These are phyloP conservation scores for Verbena officinalis DNA, from an alignment of 257 asterid genomes.

Conservation along the genomic window DNA sequence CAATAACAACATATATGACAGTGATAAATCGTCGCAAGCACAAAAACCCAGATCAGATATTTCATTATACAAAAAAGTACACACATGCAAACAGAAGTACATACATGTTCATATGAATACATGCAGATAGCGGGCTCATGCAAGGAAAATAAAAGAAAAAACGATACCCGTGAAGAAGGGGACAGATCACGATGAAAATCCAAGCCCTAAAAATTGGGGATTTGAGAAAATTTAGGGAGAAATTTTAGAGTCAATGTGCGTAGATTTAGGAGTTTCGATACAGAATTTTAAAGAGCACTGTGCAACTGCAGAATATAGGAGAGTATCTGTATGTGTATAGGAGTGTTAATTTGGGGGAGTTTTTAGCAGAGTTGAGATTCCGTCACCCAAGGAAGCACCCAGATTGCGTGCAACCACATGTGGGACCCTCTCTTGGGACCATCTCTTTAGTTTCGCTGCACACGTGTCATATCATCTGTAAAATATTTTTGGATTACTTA, in stretches of 20 bases:
- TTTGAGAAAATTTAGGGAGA: neutral
- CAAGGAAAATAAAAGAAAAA: conserved; percentile 7
- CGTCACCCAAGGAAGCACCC: conserved; percentile 22
- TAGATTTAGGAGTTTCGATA: neutral
- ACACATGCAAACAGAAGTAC: conserved; percentile 27
- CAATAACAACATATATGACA: neutral
- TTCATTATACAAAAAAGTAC: conserved; percentile 4
- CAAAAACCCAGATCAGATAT: conserved; percentile 30
- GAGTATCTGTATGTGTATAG: neutral
- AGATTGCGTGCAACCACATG: neutral
- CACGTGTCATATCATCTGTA: conserved; percentile 35
- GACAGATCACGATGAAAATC: conserved; percentile 19
- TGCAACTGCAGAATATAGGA: conserved; percentile 23
- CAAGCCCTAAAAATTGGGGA: conserved; percentile 39
- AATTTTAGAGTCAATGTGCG: conserved; percentile 26
- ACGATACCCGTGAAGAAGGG: conserved; percentile 29
- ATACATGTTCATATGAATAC: conserved; percentile 19
- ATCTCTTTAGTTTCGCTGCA: neutral
- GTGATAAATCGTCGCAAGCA: neutral
- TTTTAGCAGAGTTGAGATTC: conserved; percentile 9
- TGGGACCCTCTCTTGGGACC: conserved; percentile 26
- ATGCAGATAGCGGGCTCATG: conserved; percentile 23
- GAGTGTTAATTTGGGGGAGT: conserved; percentile 24
- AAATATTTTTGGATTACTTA: too few species aligned
- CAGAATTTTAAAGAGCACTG: conserved; percentile 8